Evolutionary conservation across 805 yeast genomes (phyloP).

Genomic region (Torulaspora maleeae): DNA sequence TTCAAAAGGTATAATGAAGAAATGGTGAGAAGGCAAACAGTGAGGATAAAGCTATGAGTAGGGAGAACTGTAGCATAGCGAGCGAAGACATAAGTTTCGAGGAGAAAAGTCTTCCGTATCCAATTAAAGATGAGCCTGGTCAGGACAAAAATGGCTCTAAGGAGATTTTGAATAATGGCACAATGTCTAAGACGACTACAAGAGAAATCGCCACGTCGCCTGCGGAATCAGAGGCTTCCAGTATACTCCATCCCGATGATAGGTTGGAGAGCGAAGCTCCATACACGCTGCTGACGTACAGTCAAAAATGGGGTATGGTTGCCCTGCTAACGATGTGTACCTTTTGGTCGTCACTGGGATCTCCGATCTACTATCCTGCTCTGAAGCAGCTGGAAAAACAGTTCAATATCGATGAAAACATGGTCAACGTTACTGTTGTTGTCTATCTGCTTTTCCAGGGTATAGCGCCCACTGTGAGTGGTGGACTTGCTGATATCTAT

Average conservation of each 20-base stretch:
- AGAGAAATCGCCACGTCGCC: slow-evolving; percentile 16
- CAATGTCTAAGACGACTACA: slow-evolving; percentile 22
- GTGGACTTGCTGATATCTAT: slow-evolving; percentile 58
- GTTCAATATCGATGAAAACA: slow-evolving; percentile 51
- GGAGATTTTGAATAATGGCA: slow-evolving; percentile 9
- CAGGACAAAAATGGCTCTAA: background rate
- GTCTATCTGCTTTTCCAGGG: slow-evolving; percentile 75
- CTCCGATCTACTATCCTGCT: slow-evolving; percentile 81
- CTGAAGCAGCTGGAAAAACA: slow-evolving; percentile 51
- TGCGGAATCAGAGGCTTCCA: slow-evolving; percentile 5
- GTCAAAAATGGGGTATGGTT: slow-evolving; percentile 34
- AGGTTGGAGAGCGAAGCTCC: slow-evolving; percentile 13
- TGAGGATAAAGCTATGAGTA: background rate
- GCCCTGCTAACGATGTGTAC: slow-evolving; percentile 36
- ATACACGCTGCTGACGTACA: slow-evolving; percentile 23
- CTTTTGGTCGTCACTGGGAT: slow-evolving; percentile 65
- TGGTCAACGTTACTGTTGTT: slow-evolving; percentile 66
- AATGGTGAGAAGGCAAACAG: background rate
- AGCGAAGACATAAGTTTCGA: slow-evolving; percentile 1
- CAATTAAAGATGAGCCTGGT: background rate
- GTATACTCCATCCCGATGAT: slow-evolving; percentile 5
- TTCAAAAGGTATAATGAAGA: background rate
- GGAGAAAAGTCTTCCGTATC: background rate
- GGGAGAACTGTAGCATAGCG: slow-evolving; percentile 1
- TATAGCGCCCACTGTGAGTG: slow-evolving; percentile 61